Evolutionary conservation across 2,329 filamentous ascomycete species (phyloP).

Genomic region (Colletotrichum tanaceti): DNA sequence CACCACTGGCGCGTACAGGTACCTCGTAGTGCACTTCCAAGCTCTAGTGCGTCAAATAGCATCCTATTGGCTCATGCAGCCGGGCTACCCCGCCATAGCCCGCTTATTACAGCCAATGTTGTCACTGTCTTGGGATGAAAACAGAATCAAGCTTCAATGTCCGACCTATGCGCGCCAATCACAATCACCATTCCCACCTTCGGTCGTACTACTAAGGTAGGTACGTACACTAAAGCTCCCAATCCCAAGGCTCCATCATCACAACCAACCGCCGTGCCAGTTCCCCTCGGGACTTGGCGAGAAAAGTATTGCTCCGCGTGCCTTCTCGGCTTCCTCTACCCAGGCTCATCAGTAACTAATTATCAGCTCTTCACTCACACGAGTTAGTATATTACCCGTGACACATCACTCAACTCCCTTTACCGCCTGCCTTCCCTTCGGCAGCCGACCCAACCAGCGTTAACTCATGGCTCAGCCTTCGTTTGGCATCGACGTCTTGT

Average conservation of each 20-base stretch:
- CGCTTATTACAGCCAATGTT: constrained; percentile 12
- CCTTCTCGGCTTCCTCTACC: background rate
- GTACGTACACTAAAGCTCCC: too few relatives aligned
- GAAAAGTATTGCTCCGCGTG: constrained; percentile 7
- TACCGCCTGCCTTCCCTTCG: background rate
- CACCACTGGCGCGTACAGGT: too few relatives aligned
- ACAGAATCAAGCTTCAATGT: constrained; percentile 25
- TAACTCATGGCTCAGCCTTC: background rate
- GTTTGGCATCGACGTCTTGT: background rate
- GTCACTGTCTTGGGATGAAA: constrained; percentile 24
- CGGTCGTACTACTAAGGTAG: too few relatives aligned
- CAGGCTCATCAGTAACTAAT: background rate
- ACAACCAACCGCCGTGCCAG: too few relatives aligned
- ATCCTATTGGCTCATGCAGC: too few relatives aligned
- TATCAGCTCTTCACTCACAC: constrained; percentile 1
- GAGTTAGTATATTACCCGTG: constrained; percentile 18
- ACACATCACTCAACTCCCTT: too few relatives aligned
- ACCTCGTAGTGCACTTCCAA: too few relatives aligned
- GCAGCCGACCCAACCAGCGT: constrained; percentile 12
- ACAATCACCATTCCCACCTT: background rate
- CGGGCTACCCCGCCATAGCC: background rate
- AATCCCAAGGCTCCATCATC: background rate
- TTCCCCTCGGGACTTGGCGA: constrained; percentile 27
- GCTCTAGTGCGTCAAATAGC: background rate
- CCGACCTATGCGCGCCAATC: constrained; percentile 34